Evolutionary conservation across 169 alveolate genomes (phyloP).

Genomic region (Theileria sp.): DNA sequence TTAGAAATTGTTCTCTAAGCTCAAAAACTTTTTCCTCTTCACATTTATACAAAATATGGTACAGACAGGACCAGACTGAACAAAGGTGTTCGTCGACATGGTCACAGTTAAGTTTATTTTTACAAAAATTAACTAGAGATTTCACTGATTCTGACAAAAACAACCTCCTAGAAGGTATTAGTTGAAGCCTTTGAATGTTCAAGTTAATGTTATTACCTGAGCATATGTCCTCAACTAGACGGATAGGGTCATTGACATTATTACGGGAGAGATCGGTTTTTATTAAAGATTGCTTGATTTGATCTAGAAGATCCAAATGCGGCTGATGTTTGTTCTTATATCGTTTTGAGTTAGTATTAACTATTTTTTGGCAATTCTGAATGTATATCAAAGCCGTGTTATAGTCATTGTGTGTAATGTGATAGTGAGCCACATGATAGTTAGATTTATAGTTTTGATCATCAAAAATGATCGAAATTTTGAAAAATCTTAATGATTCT

Average conservation of each 20-base stretch:
- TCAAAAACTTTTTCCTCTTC: neutral
- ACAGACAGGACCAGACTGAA: conserved; percentile 18
- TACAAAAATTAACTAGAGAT: conserved; percentile 18
- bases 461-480: conserved; percentile 35
- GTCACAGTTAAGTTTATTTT: neutral
- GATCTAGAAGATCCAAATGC: conserved; percentile 27
- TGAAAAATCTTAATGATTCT: conserved; percentile 13
- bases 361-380: conserved; percentile 51
- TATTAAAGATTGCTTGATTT: conserved; percentile 5
- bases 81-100: conserved; percentile 10
- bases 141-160: conserved; percentile 16
- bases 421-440: conserved; percentile 35
- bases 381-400: conserved; percentile 24
- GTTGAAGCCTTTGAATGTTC: conserved; percentile 34
- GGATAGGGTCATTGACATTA: conserved; percentile 13
- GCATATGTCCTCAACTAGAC: conserved; percentile 13
- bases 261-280: neutral
- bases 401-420: conserved; percentile 23
- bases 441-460: conserved; percentile 61
- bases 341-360: neutral
- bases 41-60: conserved; percentile 22
- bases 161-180: conserved; percentile 1
- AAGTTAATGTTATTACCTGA: conserved; percentile 11
- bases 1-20: conserved; percentile 1
- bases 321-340: conserved; percentile 31